Evolutionary conservation across 2,329 filamentous ascomycete species (phyloP).

Genomic region (Aureobasidium sp.): DNA sequence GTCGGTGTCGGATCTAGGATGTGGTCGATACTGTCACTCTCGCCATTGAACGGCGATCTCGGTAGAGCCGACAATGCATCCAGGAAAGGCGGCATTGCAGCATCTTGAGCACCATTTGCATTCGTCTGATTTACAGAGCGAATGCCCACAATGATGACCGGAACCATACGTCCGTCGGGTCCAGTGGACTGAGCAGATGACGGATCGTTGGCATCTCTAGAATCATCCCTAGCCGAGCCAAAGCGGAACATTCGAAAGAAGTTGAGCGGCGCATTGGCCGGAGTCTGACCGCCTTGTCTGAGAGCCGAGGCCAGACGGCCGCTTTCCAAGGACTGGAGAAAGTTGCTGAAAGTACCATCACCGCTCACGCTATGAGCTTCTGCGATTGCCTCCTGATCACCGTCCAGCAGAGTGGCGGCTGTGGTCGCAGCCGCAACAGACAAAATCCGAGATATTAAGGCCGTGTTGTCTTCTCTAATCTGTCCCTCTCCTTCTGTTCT

Average conservation of each 20-base stretch:
- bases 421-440: conserved; percentile 59
- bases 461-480: conserved; percentile 56
- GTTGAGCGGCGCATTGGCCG: conserved; percentile 48
- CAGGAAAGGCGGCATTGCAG: conserved; percentile 41
- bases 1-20: conserved; percentile 49
- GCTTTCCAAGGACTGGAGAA: conserved; percentile 56
- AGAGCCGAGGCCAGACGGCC: conserved; percentile 52
- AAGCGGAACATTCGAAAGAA: conserved; percentile 65
- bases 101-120: conserved; percentile 37
- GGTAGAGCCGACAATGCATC: conserved; percentile 46
- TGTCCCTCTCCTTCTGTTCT: conserved; percentile 39
- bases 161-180: conserved; percentile 53
- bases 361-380: conserved; percentile 48
- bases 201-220: conserved; percentile 4
- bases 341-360: conserved; percentile 55
- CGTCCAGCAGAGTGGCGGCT: conserved; percentile 58
- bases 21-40: conserved; percentile 39
- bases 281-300: conserved; percentile 38
- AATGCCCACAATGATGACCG: conserved; percentile 64
- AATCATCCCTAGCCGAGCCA: conserved; percentile 33
- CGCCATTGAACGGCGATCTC: conserved; percentile 35
- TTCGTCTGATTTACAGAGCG: conserved; percentile 51
- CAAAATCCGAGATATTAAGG: conserved; percentile 54
- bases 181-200: conserved; percentile 16
- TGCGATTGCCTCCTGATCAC: conserved; percentile 48